Base-by-base conservation (phyloP, 208 protist species). In the Wallacemonas sp. region DNA sequence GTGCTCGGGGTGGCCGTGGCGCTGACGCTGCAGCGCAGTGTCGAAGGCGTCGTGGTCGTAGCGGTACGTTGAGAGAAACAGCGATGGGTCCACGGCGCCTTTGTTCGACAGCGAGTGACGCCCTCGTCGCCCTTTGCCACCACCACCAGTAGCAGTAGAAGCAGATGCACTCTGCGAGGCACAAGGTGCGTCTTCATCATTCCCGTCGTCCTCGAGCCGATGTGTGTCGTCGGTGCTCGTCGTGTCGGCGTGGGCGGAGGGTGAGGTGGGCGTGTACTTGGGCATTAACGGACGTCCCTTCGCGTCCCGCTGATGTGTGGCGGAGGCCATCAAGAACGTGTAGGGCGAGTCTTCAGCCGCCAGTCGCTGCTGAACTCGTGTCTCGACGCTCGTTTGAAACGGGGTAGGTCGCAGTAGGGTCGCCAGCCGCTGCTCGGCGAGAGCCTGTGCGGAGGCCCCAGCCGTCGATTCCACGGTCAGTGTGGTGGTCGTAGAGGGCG, bases 1-100 rank as follows among this genome's bases (percentile, higher is more conserved):
- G n/a, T 49, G 42, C 42, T 12, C 9, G 42, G 11, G n/a, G 15
- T n/a, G 46, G 46, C 9, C 24, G 46, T 12, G 31, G 70, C 46
- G 11, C 24, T n/a, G 38, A 1, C 45, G 28, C 65, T 71, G 64
- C 31, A 80, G 39, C 1, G 45, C 59, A 4, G 46, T 39, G 45
- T 75, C 47, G 26, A 34, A 53, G 2, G 19, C 6, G 38, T 53
- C 21, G 62, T 68, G 12, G 53, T 42, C 24, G 66, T 62, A 27
- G n/a, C 66, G 28, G 21, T 55, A 62, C 6, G 22, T 38, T 5
- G 51, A 58, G 27, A 47, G 38, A 30, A 62, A 62, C 22, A 62
- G 56, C 11, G 39, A 44, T n/a, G 51, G 51, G 19, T 58, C 51
- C 30, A 58, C 51, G 4, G 24, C 51, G 30, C 51, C 51, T 1